Evolutionary conservation across 805 yeast genomes (phyloP).

Genomic region (Kazachstania martiniae): DNA sequence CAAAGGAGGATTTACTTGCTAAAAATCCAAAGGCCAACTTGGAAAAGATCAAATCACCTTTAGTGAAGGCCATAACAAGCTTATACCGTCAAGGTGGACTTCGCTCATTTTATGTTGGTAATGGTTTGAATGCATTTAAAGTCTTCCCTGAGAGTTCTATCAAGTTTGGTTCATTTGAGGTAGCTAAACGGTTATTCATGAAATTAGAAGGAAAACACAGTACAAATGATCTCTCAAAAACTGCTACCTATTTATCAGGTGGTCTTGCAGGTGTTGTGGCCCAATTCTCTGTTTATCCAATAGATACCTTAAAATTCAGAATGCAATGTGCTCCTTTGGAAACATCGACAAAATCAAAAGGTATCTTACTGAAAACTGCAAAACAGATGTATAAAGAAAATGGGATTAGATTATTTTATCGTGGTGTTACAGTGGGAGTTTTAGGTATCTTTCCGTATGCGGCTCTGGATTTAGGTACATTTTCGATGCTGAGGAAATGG

Average conservation of each 20-base stretch:
- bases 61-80: constrained; percentile 68
- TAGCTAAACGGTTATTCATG: constrained; percentile 67
- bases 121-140: constrained; percentile 84
- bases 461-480: constrained; percentile 90
- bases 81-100: constrained; percentile 85
- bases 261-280: constrained; percentile 94
- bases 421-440: constrained; percentile 86
- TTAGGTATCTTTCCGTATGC: constrained; percentile 97
- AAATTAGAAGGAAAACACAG: constrained; percentile 59
- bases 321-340: constrained; percentile 79
- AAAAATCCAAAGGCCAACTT: constrained; percentile 29
- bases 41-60: constrained; percentile 56
- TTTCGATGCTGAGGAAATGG: constrained; percentile 73
- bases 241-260: constrained; percentile 83
- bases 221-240: constrained; percentile 55
- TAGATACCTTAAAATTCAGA: constrained; percentile 88
- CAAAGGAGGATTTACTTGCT: constrained; percentile 38
- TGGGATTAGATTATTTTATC: constrained; percentile 66
- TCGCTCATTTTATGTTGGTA: constrained; percentile 84
- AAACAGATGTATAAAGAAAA: constrained; percentile 68
- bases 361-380: constrained; percentile 55
- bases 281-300: constrained; percentile 88
- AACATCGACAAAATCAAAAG: constrained; percentile 45
- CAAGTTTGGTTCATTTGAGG: constrained; percentile 92
- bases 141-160: constrained; percentile 96